Percentiles rank a stretch among this genome's conserved stretches.
Evolutionary conservation across 2,329 filamentous ascomycete genomes (phyloP).

Genomic region (Penicillium sp.): DNA sequence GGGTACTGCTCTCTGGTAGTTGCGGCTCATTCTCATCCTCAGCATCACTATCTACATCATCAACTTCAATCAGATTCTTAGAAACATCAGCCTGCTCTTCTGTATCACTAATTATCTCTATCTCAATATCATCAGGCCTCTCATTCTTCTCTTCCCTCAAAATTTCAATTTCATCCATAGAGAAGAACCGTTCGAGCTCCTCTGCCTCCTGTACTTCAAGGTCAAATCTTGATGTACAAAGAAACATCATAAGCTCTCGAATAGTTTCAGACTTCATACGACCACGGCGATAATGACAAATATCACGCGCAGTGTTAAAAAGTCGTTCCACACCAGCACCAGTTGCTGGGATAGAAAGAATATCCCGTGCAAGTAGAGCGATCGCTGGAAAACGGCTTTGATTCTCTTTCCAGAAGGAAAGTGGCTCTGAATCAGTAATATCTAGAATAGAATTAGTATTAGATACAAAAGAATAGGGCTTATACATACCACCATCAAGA

Average conservation of each 20-base stretch:
- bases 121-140: background rate
- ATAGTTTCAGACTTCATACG: background rate
- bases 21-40: too few species aligned
- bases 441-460: too few species aligned
- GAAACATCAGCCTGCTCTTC: too few species aligned
- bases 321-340: slow-evolving; percentile 3
- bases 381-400: background rate
- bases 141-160: background rate
- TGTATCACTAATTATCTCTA: background rate
- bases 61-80: too few species aligned
- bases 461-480: too few species aligned
- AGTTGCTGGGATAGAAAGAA: background rate
- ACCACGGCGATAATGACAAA: slow-evolving; percentile 3
- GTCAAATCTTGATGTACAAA: background rate
- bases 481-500: slow-evolving; percentile 1
- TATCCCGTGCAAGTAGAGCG: background rate
- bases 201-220: background rate
- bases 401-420: slow-evolving; percentile 3
- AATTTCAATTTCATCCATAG: background rate
- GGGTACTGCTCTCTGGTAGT: too few species aligned
- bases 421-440: background rate
- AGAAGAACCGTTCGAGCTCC: background rate
- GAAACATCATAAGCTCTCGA: background rate
- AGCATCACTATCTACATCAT: too few species aligned
- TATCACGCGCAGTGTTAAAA: slow-evolving; percentile 6